These are phyloP conservation scores for Synchytrium microbalum DNA, from an alignment of 371 early-diverging fungal species.

Conservation along the genomic window DNA sequence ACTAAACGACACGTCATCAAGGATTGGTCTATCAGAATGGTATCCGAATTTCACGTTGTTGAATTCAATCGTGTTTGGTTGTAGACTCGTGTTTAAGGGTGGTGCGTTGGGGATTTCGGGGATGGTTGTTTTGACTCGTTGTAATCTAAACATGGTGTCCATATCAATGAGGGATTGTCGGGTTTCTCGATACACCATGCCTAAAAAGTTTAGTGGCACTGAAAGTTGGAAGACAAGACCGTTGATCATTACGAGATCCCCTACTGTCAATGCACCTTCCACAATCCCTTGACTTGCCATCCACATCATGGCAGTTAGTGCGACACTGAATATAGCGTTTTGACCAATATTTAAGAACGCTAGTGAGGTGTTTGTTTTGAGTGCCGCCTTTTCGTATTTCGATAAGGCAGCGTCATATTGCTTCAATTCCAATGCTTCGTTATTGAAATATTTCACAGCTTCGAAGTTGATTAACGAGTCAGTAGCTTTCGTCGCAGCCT, in stretches of 20 bases:
- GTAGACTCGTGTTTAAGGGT: constrained; percentile 8
- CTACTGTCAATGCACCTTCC: constrained; percentile 78
- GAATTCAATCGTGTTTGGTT: constrained; percentile 49
- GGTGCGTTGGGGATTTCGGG: constrained; percentile 49
- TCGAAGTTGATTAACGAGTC: constrained; percentile 94
- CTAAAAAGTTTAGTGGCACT: constrained; percentile 70
- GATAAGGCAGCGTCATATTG: constrained; percentile 76
- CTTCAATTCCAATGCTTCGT: constrained; percentile 75
- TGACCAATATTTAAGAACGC: constrained; percentile 90
- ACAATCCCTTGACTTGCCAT: constrained; percentile 83
- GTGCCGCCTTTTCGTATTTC: constrained; percentile 85
- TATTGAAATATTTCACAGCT: constrained; percentile 91
- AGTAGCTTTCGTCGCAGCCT: constrained; percentile 81
- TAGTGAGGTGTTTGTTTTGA: constrained; percentile 79
- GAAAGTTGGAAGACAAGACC: constrained; percentile 88
- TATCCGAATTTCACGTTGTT: constrained; percentile 86
- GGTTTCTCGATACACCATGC: constrained; percentile 93
- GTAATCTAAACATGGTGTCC: constrained; percentile 86
- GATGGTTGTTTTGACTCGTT: constrained; percentile 42
- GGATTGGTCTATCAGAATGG: constrained; percentile 51
- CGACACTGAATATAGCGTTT: constrained; percentile 80
- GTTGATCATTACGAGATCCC: constrained; percentile 95
- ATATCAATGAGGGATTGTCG: constrained; percentile 90
- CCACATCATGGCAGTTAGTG: constrained; percentile 88
- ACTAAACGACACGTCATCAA: constrained; percentile 45